Base-by-base conservation (phyloP, 148 eudicot genomes). In the Fallopia convolvulus region DNA sequence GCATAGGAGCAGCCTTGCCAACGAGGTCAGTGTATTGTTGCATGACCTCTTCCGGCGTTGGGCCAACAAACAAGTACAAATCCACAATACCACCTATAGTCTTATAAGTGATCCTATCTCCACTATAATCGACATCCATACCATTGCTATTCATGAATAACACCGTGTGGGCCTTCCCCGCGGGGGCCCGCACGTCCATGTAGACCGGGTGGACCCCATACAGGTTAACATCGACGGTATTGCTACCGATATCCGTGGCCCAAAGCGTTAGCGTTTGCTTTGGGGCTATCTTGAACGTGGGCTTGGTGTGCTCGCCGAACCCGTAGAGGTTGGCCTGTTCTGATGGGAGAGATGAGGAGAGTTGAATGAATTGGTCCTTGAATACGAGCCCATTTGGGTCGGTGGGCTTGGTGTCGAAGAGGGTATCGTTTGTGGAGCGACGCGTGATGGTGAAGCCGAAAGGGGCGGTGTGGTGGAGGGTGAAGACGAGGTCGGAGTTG, bases 141-240 rank as follows among this genome's bases (percentile, higher is more conserved):
- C 97, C 98, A 84, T 94, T 90, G 39, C 92, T 94, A 70, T 90
- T 94, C 79, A 90, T 32, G 79, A 92, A 52, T 85, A 92, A 21
- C 20, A 94, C 93, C 2, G 93, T 92, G 65, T 94, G 93, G 17
- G 88, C 23, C 10, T 73, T 56, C 30, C 98, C 96, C 0, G 56
- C 77, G 0, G 86, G 78, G n/a, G 92, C 84, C 81, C 94, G 73
- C 7, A 92, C 84, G 32, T 94, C 97, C 84, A 94, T 79, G 61
- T 93, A 93, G 75, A 94, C 90, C 2, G 98, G 97, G 85, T 92
- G 97, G 8, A 89, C 84, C 56, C 97, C 97, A 42, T 94, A 92
- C 2, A 94, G 71, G 53, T 94, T 94, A 2, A 74, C 61, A 21
- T 73, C 55, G 1, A 20, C 1, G 14, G 61, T 89, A 3, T 78